phyloP scores from a whole-genome alignment of 164 flowering plant species.

The Brasenia schreberi region DNA sequence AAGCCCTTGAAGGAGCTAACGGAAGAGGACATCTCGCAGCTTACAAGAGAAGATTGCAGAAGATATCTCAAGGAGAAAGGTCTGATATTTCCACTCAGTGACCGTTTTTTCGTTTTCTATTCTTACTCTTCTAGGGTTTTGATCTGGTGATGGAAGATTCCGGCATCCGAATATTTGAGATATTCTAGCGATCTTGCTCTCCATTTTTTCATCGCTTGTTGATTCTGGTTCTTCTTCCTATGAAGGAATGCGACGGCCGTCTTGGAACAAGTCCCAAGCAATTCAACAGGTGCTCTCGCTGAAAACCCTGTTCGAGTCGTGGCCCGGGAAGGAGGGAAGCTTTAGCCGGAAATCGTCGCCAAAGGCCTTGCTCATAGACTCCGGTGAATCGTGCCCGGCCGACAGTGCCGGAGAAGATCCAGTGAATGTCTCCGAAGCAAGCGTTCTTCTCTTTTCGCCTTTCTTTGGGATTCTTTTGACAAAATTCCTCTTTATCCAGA shows the following conservation, averaged over 20 bases:
- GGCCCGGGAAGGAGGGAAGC: slow-evolving; percentile 13
- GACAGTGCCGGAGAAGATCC: slow-evolving; percentile 8
- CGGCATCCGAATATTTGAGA: too few species aligned
- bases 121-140: too few species aligned
- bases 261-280: slow-evolving; percentile 95
- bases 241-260: slow-evolving; percentile 73
- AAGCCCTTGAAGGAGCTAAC: slow-evolving; percentile 75
- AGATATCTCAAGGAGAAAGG: slow-evolving; percentile 88
- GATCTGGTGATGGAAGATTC: too few species aligned
- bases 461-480: neutral
- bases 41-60: slow-evolving; percentile 96
- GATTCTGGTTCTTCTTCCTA: neutral
- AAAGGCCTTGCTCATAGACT: too few species aligned
- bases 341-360: slow-evolving; percentile 8
- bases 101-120: too few species aligned
- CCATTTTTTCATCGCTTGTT: too few species aligned
- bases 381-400: slow-evolving; percentile 1
- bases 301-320: slow-evolving; percentile 47
- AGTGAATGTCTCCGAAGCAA: neutral
- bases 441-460: neutral
- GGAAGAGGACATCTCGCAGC: slow-evolving; percentile 93
- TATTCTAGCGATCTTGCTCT: too few species aligned
- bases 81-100: slow-evolving; percentile 2
- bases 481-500: neutral
- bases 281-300: slow-evolving; percentile 82